Conservation (phyloP, 2,329 filamentous ascomycete genomes). For the Helotiales sp. region DNA sequence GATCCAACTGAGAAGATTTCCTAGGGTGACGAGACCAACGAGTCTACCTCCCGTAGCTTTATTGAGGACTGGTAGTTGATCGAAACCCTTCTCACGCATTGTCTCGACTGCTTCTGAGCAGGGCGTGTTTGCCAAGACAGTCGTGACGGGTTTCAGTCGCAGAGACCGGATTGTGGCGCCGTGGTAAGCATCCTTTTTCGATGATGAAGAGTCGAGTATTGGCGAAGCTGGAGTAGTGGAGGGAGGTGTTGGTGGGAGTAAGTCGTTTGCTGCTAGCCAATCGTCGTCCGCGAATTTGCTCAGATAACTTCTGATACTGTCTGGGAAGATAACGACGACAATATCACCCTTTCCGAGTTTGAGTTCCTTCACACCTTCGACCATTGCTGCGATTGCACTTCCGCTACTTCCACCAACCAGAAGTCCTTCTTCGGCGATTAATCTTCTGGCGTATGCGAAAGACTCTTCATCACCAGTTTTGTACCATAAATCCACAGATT, state of each 20-base stretch:
- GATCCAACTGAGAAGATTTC: constrained; percentile 90
- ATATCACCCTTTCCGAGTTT: constrained; percentile 80
- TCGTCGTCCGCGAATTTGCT: constrained; percentile 99
- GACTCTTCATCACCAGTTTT: constrained; percentile 94
- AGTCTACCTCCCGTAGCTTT: constrained; percentile 66
- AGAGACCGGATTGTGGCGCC: constrained; percentile 80
- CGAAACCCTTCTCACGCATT: constrained; percentile 97
- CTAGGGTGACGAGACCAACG: constrained; percentile 89
- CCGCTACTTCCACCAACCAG: constrained; percentile 93
- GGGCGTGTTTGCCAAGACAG: constrained; percentile 67
- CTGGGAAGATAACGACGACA: constrained; percentile 87
- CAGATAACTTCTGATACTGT: constrained; percentile 96
- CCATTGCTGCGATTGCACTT: constrained; percentile 81
- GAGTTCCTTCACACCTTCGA: constrained; percentile 74
- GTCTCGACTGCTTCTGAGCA: constrained; percentile 92
- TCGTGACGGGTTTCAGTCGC: constrained; percentile 90
- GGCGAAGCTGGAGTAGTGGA: constrained; percentile 40
- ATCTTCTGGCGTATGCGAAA: constrained; percentile 82
- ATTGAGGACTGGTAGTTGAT: constrained; percentile 89
- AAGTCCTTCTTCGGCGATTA: constrained; percentile 93
- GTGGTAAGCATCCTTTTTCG: constrained; percentile 65
- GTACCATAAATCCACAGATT: constrained; percentile 89
- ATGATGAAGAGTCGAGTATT: constrained; percentile 39
- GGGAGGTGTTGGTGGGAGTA: constrained; percentile 65
- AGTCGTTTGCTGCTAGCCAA: constrained; percentile 95